Conservation (phyloP, 805 yeast species). For the Jamesozyma rosinii region DNA sequence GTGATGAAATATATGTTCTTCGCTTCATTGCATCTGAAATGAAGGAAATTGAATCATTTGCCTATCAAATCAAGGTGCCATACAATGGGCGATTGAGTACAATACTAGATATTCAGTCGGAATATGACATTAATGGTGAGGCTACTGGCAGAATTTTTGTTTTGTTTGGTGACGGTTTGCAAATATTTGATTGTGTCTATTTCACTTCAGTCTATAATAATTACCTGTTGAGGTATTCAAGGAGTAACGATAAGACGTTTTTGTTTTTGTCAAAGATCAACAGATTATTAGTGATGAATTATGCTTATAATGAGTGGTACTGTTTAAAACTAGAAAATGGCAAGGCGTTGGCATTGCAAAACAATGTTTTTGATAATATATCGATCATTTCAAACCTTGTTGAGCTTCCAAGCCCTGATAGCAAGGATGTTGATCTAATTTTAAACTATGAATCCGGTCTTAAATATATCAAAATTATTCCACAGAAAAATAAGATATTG, state of each 20-base stretch:
- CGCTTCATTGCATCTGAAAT: not conserved
- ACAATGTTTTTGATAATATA: constrained; percentile 7
- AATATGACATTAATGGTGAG: not conserved
- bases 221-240: constrained; percentile 19
- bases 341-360: constrained; percentile 14
- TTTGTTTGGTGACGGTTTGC: constrained; percentile 18
- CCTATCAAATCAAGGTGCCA: constrained; percentile 15
- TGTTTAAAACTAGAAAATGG: constrained; percentile 24
- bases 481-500: constrained; percentile 11
- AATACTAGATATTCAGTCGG: constrained; percentile 14
- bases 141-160: constrained; percentile 9
- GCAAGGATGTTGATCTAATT: constrained; percentile 6
- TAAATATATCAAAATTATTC: constrained; percentile 12
- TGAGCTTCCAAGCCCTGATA: constrained; percentile 4
- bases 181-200: constrained; percentile 15
- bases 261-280: constrained; percentile 16
- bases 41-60: not conserved
- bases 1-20: not conserved
- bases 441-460: constrained; percentile 11
- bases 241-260: constrained; percentile 17
- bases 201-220: constrained; percentile 16
- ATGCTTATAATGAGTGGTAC: constrained; percentile 19
- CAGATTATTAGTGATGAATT: constrained; percentile 21
- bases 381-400: constrained; percentile 8
- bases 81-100: constrained; percentile 10